Evolutionary conservation across 2,329 filamentous ascomycete species (phyloP).

Genomic region (Lachnellula suecica): DNA sequence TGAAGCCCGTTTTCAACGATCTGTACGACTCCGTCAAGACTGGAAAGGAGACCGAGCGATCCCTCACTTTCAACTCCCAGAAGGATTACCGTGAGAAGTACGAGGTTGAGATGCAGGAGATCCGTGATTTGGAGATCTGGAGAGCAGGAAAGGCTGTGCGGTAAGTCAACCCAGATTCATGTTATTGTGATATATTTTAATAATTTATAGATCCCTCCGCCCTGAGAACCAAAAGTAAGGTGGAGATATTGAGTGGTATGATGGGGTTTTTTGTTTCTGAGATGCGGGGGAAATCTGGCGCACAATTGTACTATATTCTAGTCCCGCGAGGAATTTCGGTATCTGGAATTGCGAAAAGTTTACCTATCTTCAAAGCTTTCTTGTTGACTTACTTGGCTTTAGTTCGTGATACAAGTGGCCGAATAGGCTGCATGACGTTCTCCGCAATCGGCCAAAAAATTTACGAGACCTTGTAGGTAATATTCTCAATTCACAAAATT

Average conservation of each 20-base stretch:
- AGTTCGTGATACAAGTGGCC: slow-evolving; percentile 4
- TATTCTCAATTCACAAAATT: background rate
- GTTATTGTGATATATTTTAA: slow-evolving; percentile 7
- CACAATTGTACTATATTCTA: slow-evolving; percentile 35
- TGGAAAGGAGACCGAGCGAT: slow-evolving; percentile 92
- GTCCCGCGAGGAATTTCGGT: slow-evolving; percentile 27
- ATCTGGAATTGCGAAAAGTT: slow-evolving; percentile 34
- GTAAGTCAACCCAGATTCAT: slow-evolving; percentile 47
- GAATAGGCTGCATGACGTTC: background rate
- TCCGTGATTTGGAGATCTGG: slow-evolving; percentile 98
- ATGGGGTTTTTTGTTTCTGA: slow-evolving; percentile 19
- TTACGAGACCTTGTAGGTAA: background rate
- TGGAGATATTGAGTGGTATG: slow-evolving; percentile 9
- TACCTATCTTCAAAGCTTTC: slow-evolving; percentile 10
- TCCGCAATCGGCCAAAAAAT: slow-evolving; percentile 24
- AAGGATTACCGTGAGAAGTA: slow-evolving; percentile 95
- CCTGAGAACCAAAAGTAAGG: slow-evolving; percentile 78
- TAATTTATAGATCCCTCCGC: slow-evolving; percentile 62
- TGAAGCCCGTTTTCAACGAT: slow-evolving; percentile 98
- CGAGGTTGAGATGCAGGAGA: slow-evolving; percentile 98
- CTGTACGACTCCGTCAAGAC: slow-evolving; percentile 92
- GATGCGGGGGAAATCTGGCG: slow-evolving; percentile 27
- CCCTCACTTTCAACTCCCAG: slow-evolving; percentile 95
- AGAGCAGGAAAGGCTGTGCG: slow-evolving; percentile 96
- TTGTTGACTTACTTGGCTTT: slow-evolving; percentile 11